These are phyloP conservation scores for Xerocomus potaroensis DNA, from an alignment of 768 basidiomycete genomes.

Conservation along the genomic window DNA sequence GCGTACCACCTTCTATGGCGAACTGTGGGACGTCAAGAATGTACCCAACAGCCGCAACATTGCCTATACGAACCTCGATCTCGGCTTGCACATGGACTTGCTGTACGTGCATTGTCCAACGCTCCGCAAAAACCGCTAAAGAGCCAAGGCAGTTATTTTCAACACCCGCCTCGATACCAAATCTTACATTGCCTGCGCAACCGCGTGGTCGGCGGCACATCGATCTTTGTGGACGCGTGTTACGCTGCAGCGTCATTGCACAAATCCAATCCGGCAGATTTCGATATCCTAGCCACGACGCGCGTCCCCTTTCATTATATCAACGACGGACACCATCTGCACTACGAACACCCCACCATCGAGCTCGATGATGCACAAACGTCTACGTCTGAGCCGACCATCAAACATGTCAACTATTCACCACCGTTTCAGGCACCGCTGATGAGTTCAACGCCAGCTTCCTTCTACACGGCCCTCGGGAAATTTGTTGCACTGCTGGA, in stretches of 20 bases:
- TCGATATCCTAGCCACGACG: conserved; percentile 52
- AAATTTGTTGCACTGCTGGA: conserved; percentile 59
- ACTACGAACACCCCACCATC: conserved; percentile 70
- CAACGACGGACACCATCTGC: conserved; percentile 84
- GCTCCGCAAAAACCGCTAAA: conserved; percentile 3
- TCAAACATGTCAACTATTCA: conserved; percentile 82
- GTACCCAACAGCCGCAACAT: conserved; percentile 76
- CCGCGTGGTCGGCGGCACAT: conserved; percentile 75
- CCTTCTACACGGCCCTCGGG: conserved; percentile 60
- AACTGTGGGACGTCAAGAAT: conserved; percentile 84
- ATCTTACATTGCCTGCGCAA: conserved; percentile 89
- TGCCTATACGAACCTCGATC: conserved; percentile 87
- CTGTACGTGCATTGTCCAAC: conserved; percentile 52
- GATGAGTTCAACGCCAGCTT: conserved; percentile 41
- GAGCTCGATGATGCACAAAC: conserved; percentile 56
- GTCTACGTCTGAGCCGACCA: conserved; percentile 18
- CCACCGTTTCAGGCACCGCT: conserved; percentile 94
- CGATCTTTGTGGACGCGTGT: conserved; percentile 82
- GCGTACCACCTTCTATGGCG: conserved; percentile 85
- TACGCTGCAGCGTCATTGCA: conserved; percentile 56
- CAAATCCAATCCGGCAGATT: conserved; percentile 43
- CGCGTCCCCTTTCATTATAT: conserved; percentile 88
- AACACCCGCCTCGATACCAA: conserved; percentile 88
- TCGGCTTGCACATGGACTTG: conserved; percentile 91
- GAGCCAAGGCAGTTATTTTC: conserved; percentile 64